Conservation (phyloP, 2,329 filamentous ascomycete species). For the Scopulariopsis brevicaulis region DNA sequence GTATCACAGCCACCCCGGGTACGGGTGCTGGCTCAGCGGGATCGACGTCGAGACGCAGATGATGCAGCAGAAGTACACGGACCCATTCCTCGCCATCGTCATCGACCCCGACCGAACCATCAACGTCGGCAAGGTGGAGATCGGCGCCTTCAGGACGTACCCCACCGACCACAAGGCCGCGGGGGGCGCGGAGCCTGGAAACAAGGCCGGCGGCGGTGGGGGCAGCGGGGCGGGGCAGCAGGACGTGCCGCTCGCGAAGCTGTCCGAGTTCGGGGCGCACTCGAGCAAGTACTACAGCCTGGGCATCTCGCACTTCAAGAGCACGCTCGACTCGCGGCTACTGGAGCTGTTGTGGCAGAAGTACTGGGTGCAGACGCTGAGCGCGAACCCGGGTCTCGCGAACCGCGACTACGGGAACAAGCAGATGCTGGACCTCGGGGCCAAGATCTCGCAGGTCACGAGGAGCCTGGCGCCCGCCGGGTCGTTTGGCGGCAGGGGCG, state of each 20-base stretch:
- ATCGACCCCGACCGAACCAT: conserved; percentile 95
- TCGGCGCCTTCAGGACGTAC: conserved; percentile 90
- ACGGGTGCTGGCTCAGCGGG: conserved; percentile 94
- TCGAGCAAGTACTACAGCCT: conserved; percentile 83
- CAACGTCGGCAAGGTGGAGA: conserved; percentile 89
- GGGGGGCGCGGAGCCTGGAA: conserved; percentile 22
- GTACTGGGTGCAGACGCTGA: conserved; percentile 96
- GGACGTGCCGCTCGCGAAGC: conserved; percentile 83
- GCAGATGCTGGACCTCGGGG: conserved; percentile 79
- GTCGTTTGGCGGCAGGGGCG: neutral
- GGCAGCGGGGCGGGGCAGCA: conserved; percentile 50
- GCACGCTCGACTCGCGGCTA: conserved; percentile 74
- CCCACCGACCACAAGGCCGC: conserved; percentile 57
- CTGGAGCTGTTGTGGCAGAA: conserved; percentile 94
- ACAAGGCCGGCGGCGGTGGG: conserved; percentile 4
- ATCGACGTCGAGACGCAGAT: conserved; percentile 88
- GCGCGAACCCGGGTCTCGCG: conserved; percentile 78
- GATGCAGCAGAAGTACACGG: conserved; percentile 73
- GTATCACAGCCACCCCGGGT: conserved; percentile 97
- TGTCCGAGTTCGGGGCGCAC: conserved; percentile 91
- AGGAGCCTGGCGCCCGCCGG: conserved; percentile 5
- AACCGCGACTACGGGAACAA: conserved; percentile 90
- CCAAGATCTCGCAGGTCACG: conserved; percentile 64
- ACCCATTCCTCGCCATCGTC: conserved; percentile 91
- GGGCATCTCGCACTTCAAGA: conserved; percentile 91